These are phyloP conservation scores for Starmerella ratchasimensis DNA, from an alignment of 805 yeast species.

Conservation along the genomic window DNA sequence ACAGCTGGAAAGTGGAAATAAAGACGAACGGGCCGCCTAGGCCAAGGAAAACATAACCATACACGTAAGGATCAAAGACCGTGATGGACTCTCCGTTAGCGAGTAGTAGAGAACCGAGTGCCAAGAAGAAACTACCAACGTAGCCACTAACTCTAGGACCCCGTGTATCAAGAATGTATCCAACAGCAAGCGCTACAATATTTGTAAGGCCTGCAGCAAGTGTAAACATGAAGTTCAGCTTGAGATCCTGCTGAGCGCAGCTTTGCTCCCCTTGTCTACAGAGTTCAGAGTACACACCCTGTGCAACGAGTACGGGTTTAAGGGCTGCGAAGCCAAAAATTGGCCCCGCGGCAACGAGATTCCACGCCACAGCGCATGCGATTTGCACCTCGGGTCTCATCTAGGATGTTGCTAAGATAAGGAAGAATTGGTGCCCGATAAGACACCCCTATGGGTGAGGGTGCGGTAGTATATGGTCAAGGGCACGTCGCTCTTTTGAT, in stretches of 20 bases:
- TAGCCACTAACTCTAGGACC: slow-evolving; percentile 76
- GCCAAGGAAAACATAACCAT: slow-evolving; percentile 66
- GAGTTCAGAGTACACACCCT: slow-evolving; percentile 57
- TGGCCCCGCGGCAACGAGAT: slow-evolving; percentile 83
- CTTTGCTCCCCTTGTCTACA: slow-evolving; percentile 31
- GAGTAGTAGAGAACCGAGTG: slow-evolving; percentile 40
- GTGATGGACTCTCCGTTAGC: slow-evolving; percentile 29
- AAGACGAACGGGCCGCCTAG: slow-evolving; percentile 90
- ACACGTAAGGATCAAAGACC: slow-evolving; percentile 49
- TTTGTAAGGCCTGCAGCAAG: slow-evolving; percentile 79
- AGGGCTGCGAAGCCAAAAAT: slow-evolving; percentile 93
- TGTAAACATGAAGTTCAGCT: slow-evolving; percentile 71
- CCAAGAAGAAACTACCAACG: slow-evolving; percentile 50
- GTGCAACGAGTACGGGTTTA: slow-evolving; percentile 63
- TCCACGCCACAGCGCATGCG: slow-evolving; percentile 68
- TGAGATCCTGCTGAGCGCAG: slow-evolving; percentile 70
- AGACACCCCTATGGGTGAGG: too few relatives aligned
- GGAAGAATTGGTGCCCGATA: background rate
- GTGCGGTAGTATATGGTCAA: too few relatives aligned
- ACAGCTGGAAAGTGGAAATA: slow-evolving; percentile 78
- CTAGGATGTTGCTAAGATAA: background rate
- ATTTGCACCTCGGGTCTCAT: slow-evolving; percentile 34
- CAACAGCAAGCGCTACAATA: slow-evolving; percentile 69
- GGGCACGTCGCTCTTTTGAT: too few relatives aligned
- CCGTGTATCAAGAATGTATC: slow-evolving; percentile 56